Base-by-base conservation (phyloP, 805 yeast species). In the Nematodospora valgi region DNA sequence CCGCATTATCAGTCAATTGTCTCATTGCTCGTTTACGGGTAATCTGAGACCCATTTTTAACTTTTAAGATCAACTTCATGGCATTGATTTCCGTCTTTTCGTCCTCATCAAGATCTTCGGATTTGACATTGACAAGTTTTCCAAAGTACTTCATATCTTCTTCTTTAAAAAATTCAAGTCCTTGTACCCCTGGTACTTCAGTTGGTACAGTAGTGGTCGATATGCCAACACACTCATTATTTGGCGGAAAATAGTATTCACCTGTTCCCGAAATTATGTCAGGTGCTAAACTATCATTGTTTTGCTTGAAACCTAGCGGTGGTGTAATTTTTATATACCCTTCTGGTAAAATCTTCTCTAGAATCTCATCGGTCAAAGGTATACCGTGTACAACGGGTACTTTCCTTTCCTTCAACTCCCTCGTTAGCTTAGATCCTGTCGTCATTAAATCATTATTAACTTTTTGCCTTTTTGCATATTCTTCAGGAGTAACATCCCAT, bases 1-100 rank as follows among this genome's bases (percentile, higher is more conserved):
- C 59, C 0, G 93, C 81, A 40, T 72, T 71, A 30, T 79, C 86
- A 2, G 83, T 74, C 16, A 89, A 55, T 26, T 74, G 68, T 37
- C 89, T 68, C 58, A 86, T 55, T 0, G 96, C 81, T 11, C 62
- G 58, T 50, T 86, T 89, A 32, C 98, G 70, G 6, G 70, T 67
- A 0, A 67, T 56, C 5, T 85, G 84, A 13, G 79, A 61, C 3
- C 96, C 96, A 55, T 89, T 88, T 50, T 87, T 88, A 27, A 88
- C 70, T 43, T 74, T 76, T 16, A 88, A 57, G 13, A 91, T 59
- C 17, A 86, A 59, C 29, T 71, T 71, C 75, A 84, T 66, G 15
- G 85, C 76, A 33, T 71, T 70, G 6, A 77, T 57, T 45, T 82
- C 88, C 32, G 72, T 72, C 28, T 64, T 58, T 41, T 83, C 91